These are phyloP conservation scores for Harrya chromipes DNA, from an alignment of 768 basidiomycete species.

Conservation along the genomic window DNA sequence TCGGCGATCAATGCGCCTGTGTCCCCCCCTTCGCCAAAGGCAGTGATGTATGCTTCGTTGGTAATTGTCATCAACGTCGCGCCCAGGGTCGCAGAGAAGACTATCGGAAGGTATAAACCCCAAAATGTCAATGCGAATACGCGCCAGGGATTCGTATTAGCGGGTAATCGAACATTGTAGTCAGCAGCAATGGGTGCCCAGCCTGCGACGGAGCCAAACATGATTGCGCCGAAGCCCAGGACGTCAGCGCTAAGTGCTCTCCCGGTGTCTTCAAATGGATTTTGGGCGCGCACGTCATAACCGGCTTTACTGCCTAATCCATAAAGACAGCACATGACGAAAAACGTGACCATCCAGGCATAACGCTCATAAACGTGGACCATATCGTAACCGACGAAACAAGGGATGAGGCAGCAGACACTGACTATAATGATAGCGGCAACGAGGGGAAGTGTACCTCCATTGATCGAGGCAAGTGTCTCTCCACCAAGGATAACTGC, in stretches of 20 bases:
- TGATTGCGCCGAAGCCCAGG: slow-evolving; percentile 50
- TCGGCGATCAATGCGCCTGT: slow-evolving; percentile 44
- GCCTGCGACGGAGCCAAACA: slow-evolving; percentile 47
- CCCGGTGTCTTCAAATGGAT: slow-evolving; percentile 41
- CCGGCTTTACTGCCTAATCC: slow-evolving; percentile 48
- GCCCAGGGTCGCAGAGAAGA: slow-evolving; percentile 36
- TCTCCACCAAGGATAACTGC: slow-evolving; percentile 56
- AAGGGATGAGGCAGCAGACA: slow-evolving; percentile 41
- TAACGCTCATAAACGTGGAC: slow-evolving; percentile 53
- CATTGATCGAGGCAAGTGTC: slow-evolving; percentile 44
- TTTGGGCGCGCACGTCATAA: slow-evolving; percentile 44
- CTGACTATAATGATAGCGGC: slow-evolving; percentile 49
- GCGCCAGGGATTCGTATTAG: slow-evolving; percentile 37
- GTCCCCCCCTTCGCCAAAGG: slow-evolving; percentile 37
- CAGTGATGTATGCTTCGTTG: slow-evolving; percentile 36
- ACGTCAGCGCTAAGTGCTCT: slow-evolving; percentile 43
- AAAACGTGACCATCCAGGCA: slow-evolving; percentile 47
- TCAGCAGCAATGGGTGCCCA: slow-evolving; percentile 55
- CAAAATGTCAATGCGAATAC: slow-evolving; percentile 51
- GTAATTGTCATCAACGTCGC: slow-evolving; percentile 43
- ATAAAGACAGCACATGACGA: slow-evolving; percentile 50
- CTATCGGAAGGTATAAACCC: slow-evolving; percentile 47
- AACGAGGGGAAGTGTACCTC: slow-evolving; percentile 42
- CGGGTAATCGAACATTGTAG: slow-evolving; percentile 51
- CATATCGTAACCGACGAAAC: slow-evolving; percentile 45